Percentiles rank a stretch among this genome's conserved stretches.
phyloP scores from a whole-genome alignment of 305 asterid genomes.

The Fraxinus platypoda region DNA sequence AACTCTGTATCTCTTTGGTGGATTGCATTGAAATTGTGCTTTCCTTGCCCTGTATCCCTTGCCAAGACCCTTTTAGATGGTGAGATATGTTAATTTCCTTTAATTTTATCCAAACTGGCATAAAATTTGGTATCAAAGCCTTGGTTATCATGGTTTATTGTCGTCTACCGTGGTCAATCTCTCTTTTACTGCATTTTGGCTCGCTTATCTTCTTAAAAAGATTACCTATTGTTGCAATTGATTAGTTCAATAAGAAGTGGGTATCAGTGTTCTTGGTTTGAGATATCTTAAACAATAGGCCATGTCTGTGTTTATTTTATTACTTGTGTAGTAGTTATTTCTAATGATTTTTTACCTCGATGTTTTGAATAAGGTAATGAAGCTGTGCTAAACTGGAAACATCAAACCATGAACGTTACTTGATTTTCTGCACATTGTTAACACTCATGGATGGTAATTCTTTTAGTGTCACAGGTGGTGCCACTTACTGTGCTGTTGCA shows the following conservation, averaged over 20 bases:
- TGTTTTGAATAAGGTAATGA: not conserved
- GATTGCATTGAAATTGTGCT: not conserved
- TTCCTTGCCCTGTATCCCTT: not conserved
- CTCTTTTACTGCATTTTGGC: not conserved
- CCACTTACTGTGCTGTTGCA: constrained; percentile 98
- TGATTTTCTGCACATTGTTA: constrained; percentile 26
- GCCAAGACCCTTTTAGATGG: not conserved
- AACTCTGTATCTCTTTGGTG: not conserved
- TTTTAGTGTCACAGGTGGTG: constrained; percentile 96
- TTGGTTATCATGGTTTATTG: not conserved
- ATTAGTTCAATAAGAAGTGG: not conserved
- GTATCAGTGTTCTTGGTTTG: not conserved
- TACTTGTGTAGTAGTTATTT: not conserved
- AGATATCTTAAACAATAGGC: not conserved
- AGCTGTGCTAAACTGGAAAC: constrained; percentile 5
- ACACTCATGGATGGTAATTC: constrained; percentile 56
- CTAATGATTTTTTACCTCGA: not conserved
- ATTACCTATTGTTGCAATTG: not conserved
- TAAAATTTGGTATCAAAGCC: not conserved
- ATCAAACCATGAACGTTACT: constrained; percentile 11
- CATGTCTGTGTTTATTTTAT: not conserved
- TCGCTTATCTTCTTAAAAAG: not conserved
- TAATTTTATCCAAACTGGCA: not conserved
- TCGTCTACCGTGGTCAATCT: not conserved
- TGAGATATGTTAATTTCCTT: not conserved